A percentile compares a stretch with the other conserved stretches of the same genome.
Conservation (phyloP, 2,329 filamentous ascomycete genomes). For the Fusarium citri region DNA sequence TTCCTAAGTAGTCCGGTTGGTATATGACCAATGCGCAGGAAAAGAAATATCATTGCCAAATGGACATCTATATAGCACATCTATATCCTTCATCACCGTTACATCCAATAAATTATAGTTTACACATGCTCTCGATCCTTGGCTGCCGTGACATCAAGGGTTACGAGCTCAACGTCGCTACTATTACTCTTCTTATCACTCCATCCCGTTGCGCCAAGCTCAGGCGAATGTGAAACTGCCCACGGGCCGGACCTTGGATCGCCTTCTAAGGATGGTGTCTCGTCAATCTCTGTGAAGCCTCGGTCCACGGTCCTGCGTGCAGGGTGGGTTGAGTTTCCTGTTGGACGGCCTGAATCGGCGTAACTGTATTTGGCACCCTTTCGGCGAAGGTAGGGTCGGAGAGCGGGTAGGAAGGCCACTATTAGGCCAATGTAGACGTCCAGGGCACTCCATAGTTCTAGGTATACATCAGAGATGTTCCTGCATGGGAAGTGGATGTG, state of each 20-base stretch:
- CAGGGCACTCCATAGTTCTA: constrained; percentile 37
- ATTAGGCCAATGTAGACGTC: constrained; percentile 36
- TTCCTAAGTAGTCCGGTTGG: neutral
- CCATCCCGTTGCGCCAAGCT: constrained; percentile 17
- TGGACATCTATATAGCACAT: neutral
- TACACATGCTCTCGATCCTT: constrained; percentile 2
- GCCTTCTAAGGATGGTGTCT: constrained; percentile 12
- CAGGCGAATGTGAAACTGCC: constrained; percentile 4
- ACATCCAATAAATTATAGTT: neutral
- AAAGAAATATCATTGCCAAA: neutral
- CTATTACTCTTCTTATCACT: constrained; percentile 30
- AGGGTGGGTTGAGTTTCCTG: constrained; percentile 9
- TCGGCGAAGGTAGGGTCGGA: constrained; percentile 33
- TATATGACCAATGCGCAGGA: neutral
- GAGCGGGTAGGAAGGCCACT: constrained; percentile 37
- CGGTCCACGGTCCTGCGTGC: neutral
- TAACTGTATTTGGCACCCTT: constrained; percentile 18
- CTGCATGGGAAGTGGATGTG: accelerated
- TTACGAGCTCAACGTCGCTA: constrained; percentile 25
- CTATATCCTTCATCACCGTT: neutral
- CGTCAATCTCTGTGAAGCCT: constrained; percentile 37
- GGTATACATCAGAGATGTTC: neutral
- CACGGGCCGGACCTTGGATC: neutral
- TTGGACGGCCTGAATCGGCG: constrained; percentile 9
- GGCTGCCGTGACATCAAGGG: neutral